Conservation (phyloP, 148 eudicot genomes). For the Vaccinium darrowii region DNA sequence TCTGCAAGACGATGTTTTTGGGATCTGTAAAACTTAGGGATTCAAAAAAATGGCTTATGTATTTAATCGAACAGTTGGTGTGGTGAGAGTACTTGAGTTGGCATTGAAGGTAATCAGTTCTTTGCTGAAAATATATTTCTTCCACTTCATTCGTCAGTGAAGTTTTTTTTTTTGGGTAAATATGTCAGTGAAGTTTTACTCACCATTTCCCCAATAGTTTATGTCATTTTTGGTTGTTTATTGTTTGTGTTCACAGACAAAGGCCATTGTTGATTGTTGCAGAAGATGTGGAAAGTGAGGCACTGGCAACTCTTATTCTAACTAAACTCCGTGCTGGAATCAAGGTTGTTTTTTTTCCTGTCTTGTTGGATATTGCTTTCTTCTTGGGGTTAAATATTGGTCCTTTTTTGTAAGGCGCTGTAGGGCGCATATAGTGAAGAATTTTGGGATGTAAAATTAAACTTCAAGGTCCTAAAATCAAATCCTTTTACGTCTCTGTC, state of each 20-base stretch:
- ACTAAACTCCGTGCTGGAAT: constrained; percentile 91
- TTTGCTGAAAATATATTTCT: background rate
- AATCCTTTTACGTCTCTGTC: too few relatives aligned
- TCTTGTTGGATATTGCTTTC: background rate
- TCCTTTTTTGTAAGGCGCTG: too few relatives aligned
- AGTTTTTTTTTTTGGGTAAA: too few relatives aligned
- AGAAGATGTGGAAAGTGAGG: constrained; percentile 74
- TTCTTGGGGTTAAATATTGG: background rate
- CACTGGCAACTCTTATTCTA: constrained; percentile 71
- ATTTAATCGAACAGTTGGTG: constrained; percentile 38
- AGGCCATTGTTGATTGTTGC: constrained; percentile 60
- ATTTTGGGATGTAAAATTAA: too few relatives aligned
- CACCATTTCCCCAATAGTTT: too few relatives aligned
- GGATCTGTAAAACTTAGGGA: too few relatives aligned
- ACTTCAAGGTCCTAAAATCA: too few relatives aligned
- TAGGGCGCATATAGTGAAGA: too few relatives aligned
- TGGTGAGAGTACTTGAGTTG: constrained; percentile 69
- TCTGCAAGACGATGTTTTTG: too few relatives aligned
- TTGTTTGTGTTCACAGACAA: constrained; percentile 49
- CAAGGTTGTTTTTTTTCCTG: constrained; percentile 45
- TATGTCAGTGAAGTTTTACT: background rate
- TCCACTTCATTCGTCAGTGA: too few relatives aligned
- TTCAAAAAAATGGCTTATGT: constrained; percentile 24
- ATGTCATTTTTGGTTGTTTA: background rate
- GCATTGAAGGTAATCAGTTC: constrained; percentile 72